These are phyloP conservation scores for Sporothrix protearum DNA, from an alignment of 2,329 filamentous ascomycete species.

Conservation along the genomic window DNA sequence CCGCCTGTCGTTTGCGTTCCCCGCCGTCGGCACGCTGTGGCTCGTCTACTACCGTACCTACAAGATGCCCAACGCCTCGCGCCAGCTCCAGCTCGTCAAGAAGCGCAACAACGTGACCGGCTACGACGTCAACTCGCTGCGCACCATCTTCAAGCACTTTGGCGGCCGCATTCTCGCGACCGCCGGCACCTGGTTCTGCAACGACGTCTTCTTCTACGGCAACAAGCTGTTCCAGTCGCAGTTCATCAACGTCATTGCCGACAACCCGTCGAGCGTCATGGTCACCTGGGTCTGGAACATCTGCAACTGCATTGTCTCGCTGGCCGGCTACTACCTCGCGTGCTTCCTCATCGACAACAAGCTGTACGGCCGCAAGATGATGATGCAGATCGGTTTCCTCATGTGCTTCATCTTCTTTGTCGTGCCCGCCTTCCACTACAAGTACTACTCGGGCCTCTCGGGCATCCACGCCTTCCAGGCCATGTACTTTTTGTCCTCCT, in stretches of 20 bases:
- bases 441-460: constrained; percentile 69
- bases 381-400: constrained; percentile 92
- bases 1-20: constrained; percentile 87
- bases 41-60: constrained; percentile 93
- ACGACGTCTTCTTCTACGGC: constrained; percentile 98
- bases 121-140: constrained; percentile 82
- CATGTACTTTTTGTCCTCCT: constrained; percentile 97
- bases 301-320: constrained; percentile 81
- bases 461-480: constrained; percentile 89
- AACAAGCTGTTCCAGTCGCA: constrained; percentile 32
- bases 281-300: constrained; percentile 89
- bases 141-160: constrained; percentile 75
- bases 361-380: constrained; percentile 90
- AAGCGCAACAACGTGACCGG: constrained; percentile 83
- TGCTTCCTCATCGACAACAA: constrained; percentile 92
- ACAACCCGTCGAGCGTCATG: constrained; percentile 60
- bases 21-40: constrained; percentile 87
- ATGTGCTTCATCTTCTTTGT: constrained; percentile 93
- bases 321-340: constrained; percentile 85
- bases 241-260: constrained; percentile 30
- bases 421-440: constrained; percentile 81
- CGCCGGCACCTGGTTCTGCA: constrained; percentile 86
- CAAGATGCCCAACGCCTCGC: constrained; percentile 87
- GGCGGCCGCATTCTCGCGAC: constrained; percentile 83
- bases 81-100: constrained; percentile 78